Evolutionary conservation across 2,329 filamentous ascomycete species (phyloP), one percentile per base, ranked within the genome.

Genomic region (Phaeosphaeria sp.): DNA sequence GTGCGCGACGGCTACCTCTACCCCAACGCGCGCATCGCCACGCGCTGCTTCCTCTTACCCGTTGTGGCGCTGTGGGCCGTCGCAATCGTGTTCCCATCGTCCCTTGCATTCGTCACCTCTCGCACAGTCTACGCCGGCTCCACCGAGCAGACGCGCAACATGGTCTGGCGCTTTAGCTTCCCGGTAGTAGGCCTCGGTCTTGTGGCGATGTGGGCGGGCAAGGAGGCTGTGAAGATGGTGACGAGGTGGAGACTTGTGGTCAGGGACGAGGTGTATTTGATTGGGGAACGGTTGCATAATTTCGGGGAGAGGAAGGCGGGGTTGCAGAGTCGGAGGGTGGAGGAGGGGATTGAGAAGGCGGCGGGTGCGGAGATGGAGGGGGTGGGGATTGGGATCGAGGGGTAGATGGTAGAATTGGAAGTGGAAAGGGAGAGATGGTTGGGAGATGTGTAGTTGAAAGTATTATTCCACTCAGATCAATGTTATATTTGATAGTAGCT

Each of bases 251-350:
- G 91, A 68, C 83, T 88, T 56, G 87, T 89, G 56, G 92, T 99
- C 47, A 84, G 92, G 40, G 96, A 99, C 75, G 96, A 99, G 78
- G 93, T 96, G 0, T 99, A 99, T 75, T 81, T 99, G 45, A 95
- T 98, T 72, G 95, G 95, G 2, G 94, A 99, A 80, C 82, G 93
- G 58, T 79, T 99, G 71, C 96, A 99, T 79, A 99, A 99, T 76
- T 96, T 97, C 78, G 91, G 92, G 2, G 89, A 90, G 73, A 79
- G 57, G 61, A 72, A 61, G 56, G 66, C 59, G 25, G 56, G 53
- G 13, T 27, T 49, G 27, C 59, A 62, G 49, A 57, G 44, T 25
- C 39, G 52, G 24, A 46, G 46, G 7, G 45, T 27, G 5, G 52
- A 55, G 22, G 46, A 55, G 36, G 52, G 43, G 9, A 55, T 55